Conservation (phyloP, 1,284 basidiomycete species). For the Hemileia vastatrix region DNA sequence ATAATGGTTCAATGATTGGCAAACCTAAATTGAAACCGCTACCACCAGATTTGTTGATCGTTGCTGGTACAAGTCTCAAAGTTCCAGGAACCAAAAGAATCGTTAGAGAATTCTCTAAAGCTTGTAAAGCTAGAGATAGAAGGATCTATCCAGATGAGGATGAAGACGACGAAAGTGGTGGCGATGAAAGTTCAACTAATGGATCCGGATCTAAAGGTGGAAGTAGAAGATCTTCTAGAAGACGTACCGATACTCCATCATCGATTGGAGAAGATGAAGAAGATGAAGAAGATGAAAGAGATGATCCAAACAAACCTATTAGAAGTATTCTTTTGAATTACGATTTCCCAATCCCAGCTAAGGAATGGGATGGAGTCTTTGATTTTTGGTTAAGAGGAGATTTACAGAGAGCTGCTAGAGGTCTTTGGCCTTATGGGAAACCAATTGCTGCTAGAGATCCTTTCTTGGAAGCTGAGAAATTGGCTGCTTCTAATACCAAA, state of each 20-base stretch:
- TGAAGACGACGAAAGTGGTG: not conserved
- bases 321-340: conserved; percentile 75
- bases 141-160: conserved; percentile 1
- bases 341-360: conserved; percentile 73
- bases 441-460: not conserved
- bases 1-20: not conserved
- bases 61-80: conserved; percentile 78
- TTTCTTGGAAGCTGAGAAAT: not conserved
- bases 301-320: conserved; percentile 46
- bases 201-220: not conserved
- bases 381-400: conserved; percentile 86
- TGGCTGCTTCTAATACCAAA: no score
- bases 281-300: conserved; percentile 27
- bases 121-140: conserved; percentile 45
- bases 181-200: not conserved
- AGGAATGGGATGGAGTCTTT: conserved; percentile 83
- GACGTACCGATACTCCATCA: not conserved
- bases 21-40: no score
- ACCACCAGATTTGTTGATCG: conserved; percentile 71
- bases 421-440: conserved; percentile 24
- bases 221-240: conserved; percentile 47
- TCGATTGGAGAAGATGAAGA: conserved; percentile 28
- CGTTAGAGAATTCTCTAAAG: conserved; percentile 80
- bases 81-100: conserved; percentile 89
- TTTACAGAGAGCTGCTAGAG: conserved; percentile 47